A percentile compares a stretch with the other conserved stretches of the same genome.
These are phyloP conservation scores for Neurospora sp. DNA, from an alignment of 2,329 filamentous ascomycete genomes.

Conservation along the genomic window DNA sequence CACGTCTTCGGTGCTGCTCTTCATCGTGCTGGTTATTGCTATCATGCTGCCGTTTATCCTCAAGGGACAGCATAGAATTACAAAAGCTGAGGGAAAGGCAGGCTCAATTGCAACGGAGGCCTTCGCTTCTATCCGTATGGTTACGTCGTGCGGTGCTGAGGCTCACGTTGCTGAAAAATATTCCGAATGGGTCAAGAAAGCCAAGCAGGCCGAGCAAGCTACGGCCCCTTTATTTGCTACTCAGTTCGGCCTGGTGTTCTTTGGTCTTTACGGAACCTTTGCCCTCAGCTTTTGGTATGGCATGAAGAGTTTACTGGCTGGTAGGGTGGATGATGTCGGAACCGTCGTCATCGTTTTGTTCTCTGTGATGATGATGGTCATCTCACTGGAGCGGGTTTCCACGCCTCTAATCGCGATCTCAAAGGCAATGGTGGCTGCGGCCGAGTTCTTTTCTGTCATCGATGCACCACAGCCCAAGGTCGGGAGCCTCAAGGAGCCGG, in stretches of 20 bases:
- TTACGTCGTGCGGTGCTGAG: slow-evolving; percentile 54
- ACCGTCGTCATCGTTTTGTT: slow-evolving; percentile 47
- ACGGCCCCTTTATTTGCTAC: slow-evolving; percentile 40
- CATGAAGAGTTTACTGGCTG: slow-evolving; percentile 37
- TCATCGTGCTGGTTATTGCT: slow-evolving; percentile 39
- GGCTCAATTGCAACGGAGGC: slow-evolving; percentile 51
- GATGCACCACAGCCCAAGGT: slow-evolving; percentile 32
- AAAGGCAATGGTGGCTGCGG: slow-evolving; percentile 47
- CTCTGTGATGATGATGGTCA: slow-evolving; percentile 47
- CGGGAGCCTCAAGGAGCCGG: slow-evolving; percentile 34
- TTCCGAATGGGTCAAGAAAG: slow-evolving; percentile 42
- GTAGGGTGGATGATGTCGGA: slow-evolving; percentile 37
- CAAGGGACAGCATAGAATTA: slow-evolving; percentile 36
- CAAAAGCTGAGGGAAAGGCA: slow-evolving; percentile 45
- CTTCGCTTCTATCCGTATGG: slow-evolving; percentile 49
- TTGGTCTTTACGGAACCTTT: slow-evolving; percentile 42
- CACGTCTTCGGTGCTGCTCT: slow-evolving; percentile 45
- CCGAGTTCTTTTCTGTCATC: slow-evolving; percentile 47
- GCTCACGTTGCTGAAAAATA: slow-evolving; percentile 43
- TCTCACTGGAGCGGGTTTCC: slow-evolving; percentile 46
- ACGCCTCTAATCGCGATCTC: slow-evolving; percentile 48
- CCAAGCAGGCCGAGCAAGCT: slow-evolving; percentile 36
- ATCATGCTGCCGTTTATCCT: slow-evolving; percentile 45
- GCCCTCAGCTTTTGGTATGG: slow-evolving; percentile 55
- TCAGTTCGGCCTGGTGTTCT: slow-evolving; percentile 47